These are phyloP conservation scores for Saccharum officinarum DNA, from an alignment of 176 grass and related monocot species.

Conservation along the genomic window DNA sequence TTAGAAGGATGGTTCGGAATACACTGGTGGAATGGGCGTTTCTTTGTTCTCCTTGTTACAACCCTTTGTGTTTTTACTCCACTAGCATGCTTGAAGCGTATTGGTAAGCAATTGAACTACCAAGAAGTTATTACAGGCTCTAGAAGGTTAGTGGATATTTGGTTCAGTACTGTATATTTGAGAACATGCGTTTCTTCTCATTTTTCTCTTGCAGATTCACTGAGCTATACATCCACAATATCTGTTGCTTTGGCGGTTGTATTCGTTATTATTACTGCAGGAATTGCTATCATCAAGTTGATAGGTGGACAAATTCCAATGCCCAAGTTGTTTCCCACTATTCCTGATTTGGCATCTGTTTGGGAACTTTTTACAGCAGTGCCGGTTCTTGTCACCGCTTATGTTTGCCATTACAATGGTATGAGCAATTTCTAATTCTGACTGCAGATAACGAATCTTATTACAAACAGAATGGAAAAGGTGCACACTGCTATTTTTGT, in stretches of 20 bases:
- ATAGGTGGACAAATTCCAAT: constrained; percentile 68
- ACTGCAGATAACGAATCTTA: background rate
- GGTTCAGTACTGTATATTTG: background rate
- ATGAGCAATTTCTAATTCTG: background rate
- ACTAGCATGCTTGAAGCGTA: constrained; percentile 78
- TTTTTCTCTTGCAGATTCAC: constrained; percentile 71
- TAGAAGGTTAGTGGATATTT: background rate
- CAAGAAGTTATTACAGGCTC: background rate
- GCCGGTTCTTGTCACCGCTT: constrained; percentile 92
- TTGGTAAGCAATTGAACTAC: constrained; percentile 49
- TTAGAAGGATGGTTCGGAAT: constrained; percentile 94
- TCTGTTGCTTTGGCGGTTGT: constrained; percentile 86
- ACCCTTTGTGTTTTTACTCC: constrained; percentile 69
- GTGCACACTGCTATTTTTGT: background rate
- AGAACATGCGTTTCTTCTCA: background rate
- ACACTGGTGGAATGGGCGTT: constrained; percentile 90
- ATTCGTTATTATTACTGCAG: constrained; percentile 89
- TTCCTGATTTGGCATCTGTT: constrained; percentile 75
- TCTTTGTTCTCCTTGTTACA: constrained; percentile 71
- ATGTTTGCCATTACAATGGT: constrained; percentile 97
- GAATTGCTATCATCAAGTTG: constrained; percentile 90
- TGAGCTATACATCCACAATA: constrained; percentile 88
- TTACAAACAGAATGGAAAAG: background rate
- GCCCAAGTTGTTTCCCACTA: constrained; percentile 84
- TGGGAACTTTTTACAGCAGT: constrained; percentile 97